These are phyloP conservation scores for Penicillium taxi DNA, from an alignment of 495 filamentous ascomycete genomes.

Conservation along the genomic window DNA sequence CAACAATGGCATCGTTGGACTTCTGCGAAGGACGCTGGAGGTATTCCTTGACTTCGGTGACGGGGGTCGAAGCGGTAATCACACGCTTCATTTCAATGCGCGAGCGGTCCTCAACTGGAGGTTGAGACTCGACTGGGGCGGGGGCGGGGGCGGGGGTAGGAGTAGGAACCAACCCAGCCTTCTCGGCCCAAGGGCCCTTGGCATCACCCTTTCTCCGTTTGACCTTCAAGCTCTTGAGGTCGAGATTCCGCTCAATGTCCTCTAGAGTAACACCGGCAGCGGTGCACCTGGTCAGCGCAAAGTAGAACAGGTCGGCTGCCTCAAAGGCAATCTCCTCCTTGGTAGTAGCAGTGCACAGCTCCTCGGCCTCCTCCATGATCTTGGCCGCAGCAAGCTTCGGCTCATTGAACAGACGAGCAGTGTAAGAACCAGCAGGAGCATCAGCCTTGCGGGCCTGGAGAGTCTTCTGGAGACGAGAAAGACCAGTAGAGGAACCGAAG, in stretches of 20 bases:
- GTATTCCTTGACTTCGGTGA: slow-evolving; percentile 54
- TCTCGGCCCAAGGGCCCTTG: slow-evolving; percentile 80
- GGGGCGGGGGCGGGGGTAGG: slow-evolving; percentile 36
- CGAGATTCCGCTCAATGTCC: slow-evolving; percentile 85
- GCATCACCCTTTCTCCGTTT: slow-evolving; percentile 87
- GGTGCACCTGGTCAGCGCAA: slow-evolving; percentile 82
- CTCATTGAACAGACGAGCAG: slow-evolving; percentile 83
- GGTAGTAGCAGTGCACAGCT: slow-evolving; percentile 76
- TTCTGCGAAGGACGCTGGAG: slow-evolving; percentile 87
- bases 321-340: slow-evolving; percentile 86
- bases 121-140: slow-evolving; percentile 5
- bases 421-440: slow-evolving; percentile 87
- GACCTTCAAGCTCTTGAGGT: slow-evolving; percentile 89
- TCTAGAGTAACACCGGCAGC: slow-evolving; percentile 72
- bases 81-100: slow-evolving; percentile 78
- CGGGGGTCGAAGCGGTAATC: slow-evolving; percentile 52
- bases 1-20: slow-evolving; percentile 81
- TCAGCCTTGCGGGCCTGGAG: slow-evolving; percentile 67
- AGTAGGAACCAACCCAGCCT: slow-evolving; percentile 56
- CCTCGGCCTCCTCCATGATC: slow-evolving; percentile 96
- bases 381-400: slow-evolving; percentile 83
- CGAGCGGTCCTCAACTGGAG: slow-evolving; percentile 43
- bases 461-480: slow-evolving; percentile 78
- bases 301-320: slow-evolving; percentile 92
- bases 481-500: slow-evolving; percentile 75